Percentiles rank a stretch among this genome's conserved stretches.
Evolutionary conservation across 192 early-diverging fungal genomes (phyloP).

Genomic region (Coemansia sp.): DNA sequence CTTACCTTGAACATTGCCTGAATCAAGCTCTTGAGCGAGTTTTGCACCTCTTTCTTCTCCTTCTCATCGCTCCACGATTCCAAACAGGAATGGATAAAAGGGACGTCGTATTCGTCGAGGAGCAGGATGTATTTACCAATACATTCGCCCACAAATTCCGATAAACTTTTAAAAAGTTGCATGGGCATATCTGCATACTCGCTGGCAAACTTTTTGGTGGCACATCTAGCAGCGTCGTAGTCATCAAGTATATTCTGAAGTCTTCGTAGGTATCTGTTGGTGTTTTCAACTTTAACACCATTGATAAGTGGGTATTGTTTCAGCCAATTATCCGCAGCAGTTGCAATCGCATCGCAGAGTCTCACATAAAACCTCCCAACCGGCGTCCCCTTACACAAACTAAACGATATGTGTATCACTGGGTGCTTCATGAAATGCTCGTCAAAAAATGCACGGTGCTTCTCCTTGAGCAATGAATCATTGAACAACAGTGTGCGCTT

Average conservation of each 20-base stretch:
- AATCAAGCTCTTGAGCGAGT: conserved; percentile 18
- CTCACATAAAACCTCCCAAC: conserved; percentile 13
- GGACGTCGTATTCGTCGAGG: conserved; percentile 44
- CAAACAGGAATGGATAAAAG: conserved; percentile 27
- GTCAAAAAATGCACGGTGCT: conserved; percentile 24
- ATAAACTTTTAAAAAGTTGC: conserved; percentile 21
- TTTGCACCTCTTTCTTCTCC: conserved; percentile 2
- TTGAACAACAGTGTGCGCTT: conserved; percentile 38
- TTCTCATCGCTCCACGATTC: conserved; percentile 6
- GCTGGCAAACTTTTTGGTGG: not conserved
- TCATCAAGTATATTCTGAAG: not conserved
- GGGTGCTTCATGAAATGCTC: conserved; percentile 50
- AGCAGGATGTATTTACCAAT: conserved; percentile 32
- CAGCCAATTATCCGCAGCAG: not conserved
- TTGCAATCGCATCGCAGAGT: conserved; percentile 6
- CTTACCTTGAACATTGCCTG: conserved; percentile 44
- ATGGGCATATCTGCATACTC: not conserved
- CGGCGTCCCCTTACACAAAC: conserved; percentile 14
- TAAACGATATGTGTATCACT: conserved; percentile 31
- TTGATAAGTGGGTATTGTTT: not conserved
- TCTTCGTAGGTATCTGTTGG: not conserved
- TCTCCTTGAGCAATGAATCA: conserved; percentile 21
- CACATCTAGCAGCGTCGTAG: not conserved
- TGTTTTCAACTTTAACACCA: not conserved
- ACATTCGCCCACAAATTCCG: not conserved